Base-by-base conservation (phyloP, 2,329 filamentous ascomycete species). In the Meredithiella fracta region DNA sequence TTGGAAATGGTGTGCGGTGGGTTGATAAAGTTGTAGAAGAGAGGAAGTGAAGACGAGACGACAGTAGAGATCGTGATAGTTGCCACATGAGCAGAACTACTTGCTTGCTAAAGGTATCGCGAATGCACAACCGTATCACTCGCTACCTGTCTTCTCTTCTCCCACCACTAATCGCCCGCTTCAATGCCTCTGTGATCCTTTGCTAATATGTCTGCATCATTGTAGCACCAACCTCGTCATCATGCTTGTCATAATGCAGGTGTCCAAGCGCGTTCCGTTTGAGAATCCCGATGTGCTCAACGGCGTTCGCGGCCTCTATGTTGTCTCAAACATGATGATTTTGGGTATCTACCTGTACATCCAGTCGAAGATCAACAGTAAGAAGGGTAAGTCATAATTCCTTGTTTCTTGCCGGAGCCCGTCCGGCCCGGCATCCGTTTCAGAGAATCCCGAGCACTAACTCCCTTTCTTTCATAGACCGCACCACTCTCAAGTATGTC, bases 401-500 rank as follows among this genome's bases (percentile, higher is more conserved):
- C 14, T 11, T 1, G 5, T 25, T 29, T 31, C 3, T 25, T n/a
- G 14, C 11, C 37, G 22, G 40, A 8, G 5, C n/a, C 40, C 14
- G 11, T 44, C 17, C 4, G 15, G 1, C 15, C 20, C n/a, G n/a
- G n/a, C n/a, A n/a, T n/a, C n/a, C n/a, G n/a, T 52, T 22, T 34
- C 25, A 6, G 14, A 4, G 11, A 37, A 22, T 17, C 26, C 9
- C 31, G 31, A 37, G 11, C 29, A 34, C 5, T 34, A 62, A 57
- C 3, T 14, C 3, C 15, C 4, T n/a, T 4, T 25, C 26, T n/a
- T 11, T 66, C 8, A 1, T 31, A 97, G 92, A 98, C 68, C 79
- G 96, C 73, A 95, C 90, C 23, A 95, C 92, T 2, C 82, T 98
- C 67, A 97, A 98, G 74, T 98, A 98, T 73, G 90, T 98, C 68